Evolutionary conservation across 805 yeast genomes (phyloP).

Genomic region (Wickerhamomyces chambardii): DNA sequence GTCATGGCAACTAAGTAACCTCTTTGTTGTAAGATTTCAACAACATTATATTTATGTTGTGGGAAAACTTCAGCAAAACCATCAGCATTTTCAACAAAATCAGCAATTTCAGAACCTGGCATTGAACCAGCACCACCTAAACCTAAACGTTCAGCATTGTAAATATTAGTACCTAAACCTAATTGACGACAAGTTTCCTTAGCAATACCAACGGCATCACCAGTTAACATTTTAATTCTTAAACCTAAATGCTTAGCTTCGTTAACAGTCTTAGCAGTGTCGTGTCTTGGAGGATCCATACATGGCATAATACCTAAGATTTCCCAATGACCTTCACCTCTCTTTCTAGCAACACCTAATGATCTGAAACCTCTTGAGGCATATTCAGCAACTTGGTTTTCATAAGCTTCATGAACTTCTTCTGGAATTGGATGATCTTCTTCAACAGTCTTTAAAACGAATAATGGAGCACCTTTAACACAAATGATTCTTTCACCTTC

Average conservation of each 20-base stretch:
- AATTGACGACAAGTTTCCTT: slow-evolving; percentile 97
- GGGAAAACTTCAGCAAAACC: slow-evolving; percentile 99
- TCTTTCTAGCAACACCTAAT: slow-evolving; percentile 97
- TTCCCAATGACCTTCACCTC: slow-evolving; percentile 98
- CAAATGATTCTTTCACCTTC: slow-evolving; percentile 91
- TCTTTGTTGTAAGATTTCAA: slow-evolving; percentile 90
- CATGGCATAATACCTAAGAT: slow-evolving; percentile 97
- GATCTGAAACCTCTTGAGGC: slow-evolving; percentile 99
- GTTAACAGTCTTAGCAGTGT: slow-evolving; percentile 88
- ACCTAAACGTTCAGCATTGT: slow-evolving; percentile 95
- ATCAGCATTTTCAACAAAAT: slow-evolving; percentile 94
- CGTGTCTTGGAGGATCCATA: slow-evolving; percentile 99
- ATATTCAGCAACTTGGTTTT: slow-evolving; percentile 95
- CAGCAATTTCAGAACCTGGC: slow-evolving; percentile 97
- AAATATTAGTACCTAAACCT: slow-evolving; percentile 93
- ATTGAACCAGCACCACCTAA: slow-evolving; percentile 88
- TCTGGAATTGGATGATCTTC: slow-evolving; percentile 96
- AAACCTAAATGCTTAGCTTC: slow-evolving; percentile 90
- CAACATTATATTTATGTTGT: slow-evolving; percentile 94
- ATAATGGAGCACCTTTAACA: slow-evolving; percentile 98
- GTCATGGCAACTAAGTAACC: slow-evolving; percentile 98
- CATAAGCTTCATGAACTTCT: slow-evolving; percentile 88
- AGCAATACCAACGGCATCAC: slow-evolving; percentile 99
- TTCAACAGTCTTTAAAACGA: slow-evolving; percentile 93
- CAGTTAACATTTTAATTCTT: slow-evolving; percentile 96